Evolutionary conservation across 257 asterid species (phyloP).

Genomic region (Solanum microdontum): DNA sequence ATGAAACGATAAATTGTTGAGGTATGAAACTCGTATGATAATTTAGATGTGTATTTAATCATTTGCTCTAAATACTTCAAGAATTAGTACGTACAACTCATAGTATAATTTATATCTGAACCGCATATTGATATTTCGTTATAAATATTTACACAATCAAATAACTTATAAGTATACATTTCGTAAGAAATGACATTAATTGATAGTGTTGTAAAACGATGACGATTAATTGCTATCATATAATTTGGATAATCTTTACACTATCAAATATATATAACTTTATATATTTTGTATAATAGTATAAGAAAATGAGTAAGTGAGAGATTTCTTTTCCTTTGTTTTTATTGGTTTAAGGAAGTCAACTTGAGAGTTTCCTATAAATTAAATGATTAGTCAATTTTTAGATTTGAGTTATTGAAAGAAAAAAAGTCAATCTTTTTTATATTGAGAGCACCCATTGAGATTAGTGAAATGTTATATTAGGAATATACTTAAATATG

Average conservation of each 20-base stretch:
- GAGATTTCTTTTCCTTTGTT: neutral
- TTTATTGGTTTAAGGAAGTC: neutral
- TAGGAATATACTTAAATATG: neutral
- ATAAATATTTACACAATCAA: too few species aligned
- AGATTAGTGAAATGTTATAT: neutral
- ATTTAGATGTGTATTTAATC: neutral
- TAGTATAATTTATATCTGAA: too few species aligned
- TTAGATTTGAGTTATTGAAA: neutral
- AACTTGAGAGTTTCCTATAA: neutral
- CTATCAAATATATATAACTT: neutral
- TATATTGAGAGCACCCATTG: neutral
- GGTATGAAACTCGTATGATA: neutral
- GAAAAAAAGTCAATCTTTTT: neutral
- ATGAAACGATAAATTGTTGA: too few species aligned
- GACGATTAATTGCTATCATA: neutral
- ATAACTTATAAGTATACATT: neutral
- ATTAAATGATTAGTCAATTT: neutral
- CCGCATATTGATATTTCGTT: neutral
- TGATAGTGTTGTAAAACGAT: neutral
- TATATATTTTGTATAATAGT: neutral
- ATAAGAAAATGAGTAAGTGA: neutral
- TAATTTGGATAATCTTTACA: neutral
- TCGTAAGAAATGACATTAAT: neutral
- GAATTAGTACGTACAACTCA: neutral
- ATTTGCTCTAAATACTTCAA: neutral